These are phyloP conservation scores for Neoconidiobolus thromboides DNA, from an alignment of 371 early-diverging fungal species.

Conservation along the genomic window DNA sequence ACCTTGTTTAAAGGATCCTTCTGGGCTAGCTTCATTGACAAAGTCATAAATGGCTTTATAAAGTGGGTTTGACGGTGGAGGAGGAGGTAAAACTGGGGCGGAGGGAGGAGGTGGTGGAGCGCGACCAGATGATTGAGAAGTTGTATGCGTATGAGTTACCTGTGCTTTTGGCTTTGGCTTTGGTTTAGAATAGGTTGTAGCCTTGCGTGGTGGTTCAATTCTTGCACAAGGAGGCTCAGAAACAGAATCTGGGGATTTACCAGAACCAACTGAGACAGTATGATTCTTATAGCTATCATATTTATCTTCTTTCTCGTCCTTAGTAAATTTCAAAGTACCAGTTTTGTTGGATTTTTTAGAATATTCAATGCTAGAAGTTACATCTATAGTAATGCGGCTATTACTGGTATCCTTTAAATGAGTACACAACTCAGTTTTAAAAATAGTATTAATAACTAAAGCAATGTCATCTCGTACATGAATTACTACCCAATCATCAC, in stretches of 20 bases:
- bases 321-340: conserved; percentile 53
- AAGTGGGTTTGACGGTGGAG: conserved; percentile 29
- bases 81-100: conserved; percentile 28
- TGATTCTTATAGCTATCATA: conserved; percentile 57
- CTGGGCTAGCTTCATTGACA: conserved; percentile 34
- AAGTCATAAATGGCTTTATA: conserved; percentile 63
- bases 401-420: conserved; percentile 14
- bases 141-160: conserved; percentile 4
- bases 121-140: conserved; percentile 8
- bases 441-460: conserved; percentile 35
- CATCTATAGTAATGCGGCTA: conserved; percentile 33
- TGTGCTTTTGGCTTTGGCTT: conserved; percentile 6
- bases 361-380: conserved; percentile 35
- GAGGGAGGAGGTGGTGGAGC: conserved; percentile 9
- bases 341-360: conserved; percentile 55
- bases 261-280: conserved; percentile 41
- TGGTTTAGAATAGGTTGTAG: conserved; percentile 10
- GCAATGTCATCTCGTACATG: conserved; percentile 70
- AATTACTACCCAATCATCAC: conserved; percentile 72
- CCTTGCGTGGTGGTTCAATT: conserved; percentile 16
- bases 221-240: conserved; percentile 37
- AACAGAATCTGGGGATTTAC: conserved; percentile 33
- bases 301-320: conserved; percentile 37
- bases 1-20: conserved; percentile 44
- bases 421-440: conserved; percentile 6